phyloP scores from a whole-genome alignment of 805 yeast species.

The Hermanozyma aechmeae region DNA sequence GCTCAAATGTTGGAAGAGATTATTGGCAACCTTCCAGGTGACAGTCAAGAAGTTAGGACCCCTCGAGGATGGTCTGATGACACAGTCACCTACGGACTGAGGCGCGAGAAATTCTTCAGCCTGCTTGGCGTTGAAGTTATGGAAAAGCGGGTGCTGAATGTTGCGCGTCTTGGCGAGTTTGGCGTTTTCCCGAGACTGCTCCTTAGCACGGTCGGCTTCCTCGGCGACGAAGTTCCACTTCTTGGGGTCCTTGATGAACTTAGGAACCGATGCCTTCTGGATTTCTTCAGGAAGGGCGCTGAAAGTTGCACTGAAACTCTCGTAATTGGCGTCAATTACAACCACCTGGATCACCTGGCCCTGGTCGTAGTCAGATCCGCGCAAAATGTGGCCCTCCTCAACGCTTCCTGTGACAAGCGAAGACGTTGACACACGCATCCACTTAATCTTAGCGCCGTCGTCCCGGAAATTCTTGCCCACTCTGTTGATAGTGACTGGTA shows the following conservation, averaged over 20 bases:
- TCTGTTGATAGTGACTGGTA: conserved; percentile 66
- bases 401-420: conserved; percentile 34
- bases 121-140: conserved; percentile 71
- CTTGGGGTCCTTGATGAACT: conserved; percentile 42
- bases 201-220: conserved; percentile 50
- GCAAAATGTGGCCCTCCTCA: conserved; percentile 38
- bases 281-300: conserved; percentile 64
- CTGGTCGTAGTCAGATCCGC: conserved; percentile 31
- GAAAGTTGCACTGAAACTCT: conserved; percentile 63
- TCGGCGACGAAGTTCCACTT: conserved; percentile 81
- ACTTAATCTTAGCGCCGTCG: conserved; percentile 33
- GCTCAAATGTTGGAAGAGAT: conserved; percentile 84
- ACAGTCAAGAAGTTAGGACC: conserved; percentile 84
- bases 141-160: conserved; percentile 86
- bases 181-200: conserved; percentile 51
- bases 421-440: conserved; percentile 30
- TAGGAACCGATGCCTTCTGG: conserved; percentile 40
- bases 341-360: conserved; percentile 88
- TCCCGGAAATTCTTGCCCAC: conserved; percentile 58
- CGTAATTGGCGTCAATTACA: conserved; percentile 60
- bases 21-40: conserved; percentile 94
- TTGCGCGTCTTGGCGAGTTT: conserved; percentile 65
- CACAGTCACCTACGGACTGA: conserved; percentile 81
- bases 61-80: conserved; percentile 87
- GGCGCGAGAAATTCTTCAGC: conserved; percentile 93